A percentile compares a stretch with the other conserved stretches of the same genome.
phyloP scores from a whole-genome alignment of 129 eudicot genomes.

The Tagetes patula region DNA sequence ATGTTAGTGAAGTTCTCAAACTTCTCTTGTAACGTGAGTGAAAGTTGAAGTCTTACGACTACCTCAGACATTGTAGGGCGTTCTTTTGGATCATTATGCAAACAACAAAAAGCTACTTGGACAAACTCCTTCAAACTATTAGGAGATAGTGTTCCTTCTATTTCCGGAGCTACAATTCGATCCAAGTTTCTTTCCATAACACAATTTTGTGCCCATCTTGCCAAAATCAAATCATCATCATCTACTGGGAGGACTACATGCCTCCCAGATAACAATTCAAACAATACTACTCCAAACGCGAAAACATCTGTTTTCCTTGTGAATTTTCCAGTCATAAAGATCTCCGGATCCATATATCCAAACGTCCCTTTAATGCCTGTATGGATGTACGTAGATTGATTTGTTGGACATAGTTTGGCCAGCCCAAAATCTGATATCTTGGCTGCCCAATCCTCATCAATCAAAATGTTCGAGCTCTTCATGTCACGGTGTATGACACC shows the following conservation, averaged over 20 bases:
- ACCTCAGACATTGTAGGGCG: slow-evolving; percentile 34
- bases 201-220: slow-evolving; percentile 24
- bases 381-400: slow-evolving; percentile 16
- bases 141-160: not conserved
- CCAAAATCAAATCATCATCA: slow-evolving; percentile 27
- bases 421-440: slow-evolving; percentile 30
- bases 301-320: slow-evolving; percentile 28
- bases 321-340: slow-evolving; percentile 4
- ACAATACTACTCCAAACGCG: slow-evolving; percentile 34
- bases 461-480: slow-evolving; percentile 28
- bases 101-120: slow-evolving; percentile 20
- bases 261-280: slow-evolving; percentile 30
- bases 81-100: slow-evolving; percentile 14
- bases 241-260: slow-evolving; percentile 4
- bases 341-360: slow-evolving; percentile 28
- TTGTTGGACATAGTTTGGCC: slow-evolving; percentile 22
- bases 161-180: not conserved
- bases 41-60: slow-evolving; percentile 12
- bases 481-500: slow-evolving; percentile 33
- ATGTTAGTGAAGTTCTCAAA: not conserved
- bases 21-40: slow-evolving; percentile 12
- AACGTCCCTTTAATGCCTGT: slow-evolving; percentile 24
- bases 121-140: slow-evolving; percentile 23
- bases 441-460: slow-evolving; percentile 26
- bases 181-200: slow-evolving; percentile 6